These are phyloP conservation scores for Paraphaeosphaeria sporulosa DNA, from an alignment of 2,329 filamentous ascomycete species.

Conservation along the genomic window DNA sequence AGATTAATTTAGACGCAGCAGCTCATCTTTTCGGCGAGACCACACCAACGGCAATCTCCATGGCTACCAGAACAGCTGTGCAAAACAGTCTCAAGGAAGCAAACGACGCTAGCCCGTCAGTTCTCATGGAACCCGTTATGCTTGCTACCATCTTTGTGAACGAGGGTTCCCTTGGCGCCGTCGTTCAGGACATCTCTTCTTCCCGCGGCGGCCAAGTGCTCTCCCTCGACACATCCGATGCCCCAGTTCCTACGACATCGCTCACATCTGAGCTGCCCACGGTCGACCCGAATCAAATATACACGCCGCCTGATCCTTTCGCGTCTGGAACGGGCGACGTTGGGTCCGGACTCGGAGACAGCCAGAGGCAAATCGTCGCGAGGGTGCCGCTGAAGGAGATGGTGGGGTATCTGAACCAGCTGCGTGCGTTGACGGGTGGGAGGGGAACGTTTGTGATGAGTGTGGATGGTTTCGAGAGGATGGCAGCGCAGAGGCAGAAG, in stretches of 20 bases:
- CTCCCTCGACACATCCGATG: constrained; percentile 62
- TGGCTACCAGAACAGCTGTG: constrained; percentile 68
- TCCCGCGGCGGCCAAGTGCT: constrained; percentile 77
- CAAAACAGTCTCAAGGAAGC: constrained; percentile 72
- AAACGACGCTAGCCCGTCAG: constrained; percentile 62
- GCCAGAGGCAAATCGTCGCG: constrained; percentile 72
- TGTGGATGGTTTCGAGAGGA: constrained; percentile 74
- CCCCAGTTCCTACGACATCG: constrained; percentile 15
- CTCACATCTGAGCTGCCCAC: constrained; percentile 37
- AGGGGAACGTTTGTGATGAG: constrained; percentile 80
- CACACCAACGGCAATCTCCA: constrained; percentile 72
- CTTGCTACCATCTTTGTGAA: constrained; percentile 85
- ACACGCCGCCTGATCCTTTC: constrained; percentile 89
- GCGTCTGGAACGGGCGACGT: constrained; percentile 42
- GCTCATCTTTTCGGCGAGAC: constrained; percentile 72
- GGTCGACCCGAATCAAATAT: constrained; percentile 79
- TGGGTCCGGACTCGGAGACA: constrained; percentile 28
- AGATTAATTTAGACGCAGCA: constrained; percentile 70
- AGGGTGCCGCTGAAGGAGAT: constrained; percentile 95
- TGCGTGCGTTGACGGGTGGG: constrained; percentile 87
- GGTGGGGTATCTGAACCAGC: constrained; percentile 89
- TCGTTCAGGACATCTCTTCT: constrained; percentile 82
- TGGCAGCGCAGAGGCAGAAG: constrained; percentile 67
- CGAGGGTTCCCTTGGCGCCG: constrained; percentile 78
- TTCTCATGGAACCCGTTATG: constrained; percentile 94